Percentiles rank a stretch among this genome's conserved stretches.
Evolutionary conservation across 495 filamentous ascomycete genomes (phyloP).

Genomic region (Aspergillus campestris): DNA sequence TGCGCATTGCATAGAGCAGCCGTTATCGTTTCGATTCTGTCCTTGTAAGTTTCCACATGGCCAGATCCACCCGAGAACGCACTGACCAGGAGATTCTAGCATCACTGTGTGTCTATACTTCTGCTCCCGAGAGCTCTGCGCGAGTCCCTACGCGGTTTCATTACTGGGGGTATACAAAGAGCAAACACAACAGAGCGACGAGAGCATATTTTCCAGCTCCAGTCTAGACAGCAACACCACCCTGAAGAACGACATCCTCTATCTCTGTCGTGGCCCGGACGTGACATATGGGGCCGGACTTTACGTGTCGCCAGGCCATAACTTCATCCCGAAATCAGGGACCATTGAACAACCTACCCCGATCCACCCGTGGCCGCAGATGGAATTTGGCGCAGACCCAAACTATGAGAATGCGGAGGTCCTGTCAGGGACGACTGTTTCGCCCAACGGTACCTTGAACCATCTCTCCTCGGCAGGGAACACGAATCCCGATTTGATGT

Average conservation of each 20-base stretch:
- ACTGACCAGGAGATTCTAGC: slow-evolving; percentile 15
- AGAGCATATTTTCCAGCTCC: slow-evolving; percentile 30
- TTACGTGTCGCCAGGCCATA: slow-evolving; percentile 21
- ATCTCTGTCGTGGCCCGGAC: slow-evolving; percentile 33
- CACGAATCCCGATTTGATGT: slow-evolving; percentile 12
- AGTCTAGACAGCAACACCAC: slow-evolving; percentile 36
- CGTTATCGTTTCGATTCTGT: slow-evolving; percentile 28
- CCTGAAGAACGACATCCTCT: slow-evolving; percentile 34
- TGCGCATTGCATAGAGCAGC: slow-evolving; percentile 33
- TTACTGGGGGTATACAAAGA: slow-evolving; percentile 31
- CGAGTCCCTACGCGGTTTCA: slow-evolving; percentile 35
- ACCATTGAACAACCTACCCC: slow-evolving; percentile 30
- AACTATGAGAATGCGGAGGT: slow-evolving; percentile 23
- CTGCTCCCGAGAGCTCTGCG: slow-evolving; percentile 33
- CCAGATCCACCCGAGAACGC: neutral
- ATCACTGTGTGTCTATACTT: slow-evolving; percentile 33
- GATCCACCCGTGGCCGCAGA: slow-evolving; percentile 23
- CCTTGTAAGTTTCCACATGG: slow-evolving; percentile 24
- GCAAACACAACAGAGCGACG: slow-evolving; percentile 14
- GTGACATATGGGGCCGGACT: slow-evolving; percentile 20
- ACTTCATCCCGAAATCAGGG: slow-evolving; percentile 21
- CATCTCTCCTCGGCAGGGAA: slow-evolving; percentile 17
- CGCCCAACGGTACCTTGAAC: slow-evolving; percentile 18
- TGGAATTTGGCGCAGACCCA: slow-evolving; percentile 22
- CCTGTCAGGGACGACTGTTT: slow-evolving; percentile 21